phyloP scores from a whole-genome alignment of 1,139 yeast species.

The Sugiyamaella xylanicola region DNA sequence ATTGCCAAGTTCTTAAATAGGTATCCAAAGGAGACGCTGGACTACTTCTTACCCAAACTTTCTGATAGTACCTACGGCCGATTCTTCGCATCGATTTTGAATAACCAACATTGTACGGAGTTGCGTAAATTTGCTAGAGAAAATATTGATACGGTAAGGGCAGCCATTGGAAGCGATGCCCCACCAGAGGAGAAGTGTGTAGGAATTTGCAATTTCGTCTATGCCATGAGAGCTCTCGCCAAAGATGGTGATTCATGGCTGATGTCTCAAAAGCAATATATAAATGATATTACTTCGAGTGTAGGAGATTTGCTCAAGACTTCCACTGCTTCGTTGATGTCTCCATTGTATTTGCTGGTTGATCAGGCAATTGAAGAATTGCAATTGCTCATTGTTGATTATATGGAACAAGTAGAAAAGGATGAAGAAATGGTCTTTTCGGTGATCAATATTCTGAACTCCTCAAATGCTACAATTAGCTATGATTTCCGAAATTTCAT shows the following conservation, averaged over 20 bases:
- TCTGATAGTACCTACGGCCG: slow-evolving; percentile 70
- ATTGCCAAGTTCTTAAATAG: slow-evolving; percentile 84
- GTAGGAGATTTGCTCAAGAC: slow-evolving; percentile 51
- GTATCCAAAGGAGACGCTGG: slow-evolving; percentile 74
- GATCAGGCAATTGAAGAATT: slow-evolving; percentile 67
- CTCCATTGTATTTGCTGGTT: slow-evolving; percentile 70
- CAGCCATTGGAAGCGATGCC: slow-evolving; percentile 50
- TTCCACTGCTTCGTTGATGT: slow-evolving; percentile 52
- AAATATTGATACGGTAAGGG: slow-evolving; percentile 48
- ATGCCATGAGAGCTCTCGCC: slow-evolving; percentile 58
- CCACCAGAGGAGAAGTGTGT: slow-evolving; percentile 58
- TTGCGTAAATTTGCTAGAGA: slow-evolving; percentile 58
- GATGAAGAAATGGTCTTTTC: slow-evolving; percentile 50
- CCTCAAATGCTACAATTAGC: slow-evolving; percentile 52
- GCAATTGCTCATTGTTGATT: slow-evolving; percentile 57
- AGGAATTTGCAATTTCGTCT: slow-evolving; percentile 72
- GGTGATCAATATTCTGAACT: slow-evolving; percentile 50
- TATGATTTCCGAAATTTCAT: slow-evolving; percentile 58
- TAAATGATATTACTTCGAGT: slow-evolving; percentile 50
- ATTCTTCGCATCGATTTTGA: slow-evolving; percentile 61
- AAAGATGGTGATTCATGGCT: slow-evolving; percentile 65
- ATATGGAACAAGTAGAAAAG: slow-evolving; percentile 44
- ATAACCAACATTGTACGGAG: slow-evolving; percentile 58
- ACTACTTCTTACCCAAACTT: slow-evolving; percentile 68
- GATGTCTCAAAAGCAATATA: slow-evolving; percentile 51